Evolutionary conservation across 2,329 filamentous ascomycete genomes (phyloP).

Genomic region (Cladosporium sp.): DNA sequence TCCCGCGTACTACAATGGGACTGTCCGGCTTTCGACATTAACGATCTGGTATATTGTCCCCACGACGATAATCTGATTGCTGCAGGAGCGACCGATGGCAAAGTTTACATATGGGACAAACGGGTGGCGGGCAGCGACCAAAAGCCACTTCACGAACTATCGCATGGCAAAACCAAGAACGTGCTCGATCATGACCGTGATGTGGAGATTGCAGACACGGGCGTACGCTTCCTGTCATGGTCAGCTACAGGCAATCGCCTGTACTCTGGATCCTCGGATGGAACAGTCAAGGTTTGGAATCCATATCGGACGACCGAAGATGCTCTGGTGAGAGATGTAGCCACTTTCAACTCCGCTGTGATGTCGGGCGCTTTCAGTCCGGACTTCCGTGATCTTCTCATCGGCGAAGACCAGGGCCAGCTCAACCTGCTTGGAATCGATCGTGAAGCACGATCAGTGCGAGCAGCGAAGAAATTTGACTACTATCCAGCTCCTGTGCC

Average conservation of each 20-base stretch:
- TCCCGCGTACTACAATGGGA: constrained; percentile 49
- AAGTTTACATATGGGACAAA: constrained; percentile 61
- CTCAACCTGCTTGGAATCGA: constrained; percentile 54
- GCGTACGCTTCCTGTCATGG: constrained; percentile 60
- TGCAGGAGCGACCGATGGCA: constrained; percentile 61
- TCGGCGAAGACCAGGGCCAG: constrained; percentile 59
- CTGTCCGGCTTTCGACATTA: constrained; percentile 61
- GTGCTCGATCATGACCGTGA: constrained; percentile 46
- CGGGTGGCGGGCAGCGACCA: constrained; percentile 43
- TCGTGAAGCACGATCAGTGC: constrained; percentile 31
- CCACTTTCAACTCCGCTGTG: constrained; percentile 52
- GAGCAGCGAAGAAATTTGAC: constrained; percentile 26
- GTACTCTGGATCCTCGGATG: constrained; percentile 63
- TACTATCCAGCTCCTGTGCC: constrained; percentile 22
- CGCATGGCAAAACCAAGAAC: constrained; percentile 53
- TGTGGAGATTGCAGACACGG: constrained; percentile 57
- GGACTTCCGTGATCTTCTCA: constrained; percentile 55
- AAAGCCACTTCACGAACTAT: constrained; percentile 49
- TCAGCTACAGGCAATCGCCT: constrained; percentile 52
- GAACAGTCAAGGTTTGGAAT: constrained; percentile 61
- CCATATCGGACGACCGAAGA: constrained; percentile 54
- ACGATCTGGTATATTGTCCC: constrained; percentile 54
- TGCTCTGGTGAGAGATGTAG: constrained; percentile 53
- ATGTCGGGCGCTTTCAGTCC: constrained; percentile 59
- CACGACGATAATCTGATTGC: constrained; percentile 54